A percentile compares a stretch with the other conserved stretches of the same genome.
These are phyloP conservation scores for Leishmania martiniquensis DNA, from an alignment of 208 protist species.

Conservation along the genomic window DNA sequence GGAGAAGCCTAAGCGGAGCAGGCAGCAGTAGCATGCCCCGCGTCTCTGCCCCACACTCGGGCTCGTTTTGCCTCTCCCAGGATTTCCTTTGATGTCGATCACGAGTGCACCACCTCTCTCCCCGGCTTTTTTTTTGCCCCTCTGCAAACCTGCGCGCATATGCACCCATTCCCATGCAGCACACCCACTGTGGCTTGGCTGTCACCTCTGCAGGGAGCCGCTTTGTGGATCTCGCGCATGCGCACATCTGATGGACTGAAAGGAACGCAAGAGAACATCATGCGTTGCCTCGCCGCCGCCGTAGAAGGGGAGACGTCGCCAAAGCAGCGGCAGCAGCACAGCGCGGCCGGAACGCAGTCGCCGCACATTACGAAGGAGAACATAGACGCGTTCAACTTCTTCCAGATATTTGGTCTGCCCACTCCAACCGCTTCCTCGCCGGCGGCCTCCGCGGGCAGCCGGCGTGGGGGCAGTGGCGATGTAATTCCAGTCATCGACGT, in stretches of 20 bases:
- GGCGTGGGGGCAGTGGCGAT: background rate
- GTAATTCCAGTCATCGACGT: constrained; percentile 23
- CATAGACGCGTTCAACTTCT: constrained; percentile 55
- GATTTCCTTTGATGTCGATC: background rate
- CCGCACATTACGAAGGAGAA: constrained; percentile 62
- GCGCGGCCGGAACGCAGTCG: background rate
- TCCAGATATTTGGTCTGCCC: constrained; percentile 61
- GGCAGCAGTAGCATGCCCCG: too few species aligned
- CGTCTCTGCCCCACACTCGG: background rate
- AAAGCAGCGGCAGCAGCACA: background rate
- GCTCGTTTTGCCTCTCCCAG: background rate
- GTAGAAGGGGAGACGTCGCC: background rate
- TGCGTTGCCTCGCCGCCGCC: background rate
- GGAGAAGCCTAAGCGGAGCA: too few species aligned
- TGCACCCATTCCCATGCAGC: background rate
- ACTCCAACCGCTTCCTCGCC: background rate
- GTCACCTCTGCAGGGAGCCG: background rate
- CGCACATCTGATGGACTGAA: background rate
- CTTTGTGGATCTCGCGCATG: background rate
- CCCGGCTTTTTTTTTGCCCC: background rate
- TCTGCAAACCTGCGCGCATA: too few species aligned
- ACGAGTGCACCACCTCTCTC: background rate
- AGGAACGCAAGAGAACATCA: background rate
- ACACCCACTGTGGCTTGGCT: background rate
- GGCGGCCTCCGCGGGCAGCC: background rate